Base-by-base conservation (phyloP, 768 basidiomycete genomes). In the Chalciporus chontae region DNA sequence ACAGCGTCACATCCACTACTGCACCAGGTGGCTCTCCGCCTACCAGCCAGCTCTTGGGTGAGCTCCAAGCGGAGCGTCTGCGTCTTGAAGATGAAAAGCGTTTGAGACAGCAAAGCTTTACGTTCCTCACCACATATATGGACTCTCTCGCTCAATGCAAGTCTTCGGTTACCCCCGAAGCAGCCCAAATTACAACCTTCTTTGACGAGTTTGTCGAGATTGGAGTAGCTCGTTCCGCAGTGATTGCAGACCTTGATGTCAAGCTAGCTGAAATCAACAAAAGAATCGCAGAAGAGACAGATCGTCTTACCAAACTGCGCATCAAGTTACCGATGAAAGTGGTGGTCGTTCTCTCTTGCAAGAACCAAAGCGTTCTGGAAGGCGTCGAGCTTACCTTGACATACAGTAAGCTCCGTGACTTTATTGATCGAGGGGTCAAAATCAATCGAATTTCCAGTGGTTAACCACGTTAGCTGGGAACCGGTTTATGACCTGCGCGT, bases 111-210 rank as follows among this genome's bases (percentile, higher is more conserved):
- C 49, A 59, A 27, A 52, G 59, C 36, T 44, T 62, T 43, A 38
- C 44, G 9, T 64, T 65, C 38, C 50, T 65, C 21, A 59, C 63
- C 5, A 64, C 62, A 2, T 62, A 59, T 23, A 64, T 62, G 56
- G 53, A 64, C 37, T 64, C 62, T 17, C 56, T 63, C 17, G 62
- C 62, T 7, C 50, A 62, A 37, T 62, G 54, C 51, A 56, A 62
- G n/a, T 45, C 38, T 19, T 27, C 51, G 0, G 5, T 1, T 3
- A 47, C 53, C 13, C 34, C 40, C 0, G 56, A 56, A 17, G 55
- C 59, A n/a, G 47, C 56, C 17, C 59, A 52, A 23, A 55, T 63
- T 38, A 48, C 55, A 4, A 27, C 51, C 3, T 56, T 59, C 42
- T 61, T 63, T 34, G 59, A 64, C 32, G 50, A 59, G 2, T 63